Evolutionary conservation across 108 stramenopile species (phyloP).

Genomic region (Schizochytrium sp.): DNA sequence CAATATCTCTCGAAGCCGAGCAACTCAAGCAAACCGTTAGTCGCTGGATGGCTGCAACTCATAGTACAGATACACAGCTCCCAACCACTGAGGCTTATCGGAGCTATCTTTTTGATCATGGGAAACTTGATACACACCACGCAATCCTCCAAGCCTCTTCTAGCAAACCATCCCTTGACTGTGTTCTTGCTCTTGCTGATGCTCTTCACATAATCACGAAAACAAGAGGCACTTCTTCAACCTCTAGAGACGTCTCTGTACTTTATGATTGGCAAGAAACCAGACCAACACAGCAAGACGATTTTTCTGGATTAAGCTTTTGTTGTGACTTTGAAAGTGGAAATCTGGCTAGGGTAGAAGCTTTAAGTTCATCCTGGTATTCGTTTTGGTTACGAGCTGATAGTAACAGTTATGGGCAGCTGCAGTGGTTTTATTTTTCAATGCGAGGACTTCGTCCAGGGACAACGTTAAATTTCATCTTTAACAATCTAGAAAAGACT

Average conservation of each 20-base stretch:
- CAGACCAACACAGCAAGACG: no score
- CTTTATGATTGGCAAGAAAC: no score
- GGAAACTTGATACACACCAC: no score
- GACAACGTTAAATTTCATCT: conserved; percentile 68
- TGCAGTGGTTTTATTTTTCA: conserved; percentile 80
- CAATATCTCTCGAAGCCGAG: background rate
- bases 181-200: background rate
- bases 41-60: no score
- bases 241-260: no score
- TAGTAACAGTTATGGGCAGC: conserved; percentile 70
- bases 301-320: background rate
- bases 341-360: conserved; percentile 31
- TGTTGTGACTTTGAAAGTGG: background rate
- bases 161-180: background rate
- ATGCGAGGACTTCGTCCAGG: conserved; percentile 70
- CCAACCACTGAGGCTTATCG: no score
- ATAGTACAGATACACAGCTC: no score
- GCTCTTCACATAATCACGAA: background rate
- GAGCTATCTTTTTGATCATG: no score
- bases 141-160: no score
- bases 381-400: conserved; percentile 75
- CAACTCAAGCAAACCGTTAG: background rate
- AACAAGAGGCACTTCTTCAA: no score
- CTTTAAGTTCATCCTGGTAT: conserved; percentile 65
- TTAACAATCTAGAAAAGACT: conserved; percentile 73